Conservation (phyloP, 176 grass and related monocot genomes). For the Melocanna baccifera region DNA sequence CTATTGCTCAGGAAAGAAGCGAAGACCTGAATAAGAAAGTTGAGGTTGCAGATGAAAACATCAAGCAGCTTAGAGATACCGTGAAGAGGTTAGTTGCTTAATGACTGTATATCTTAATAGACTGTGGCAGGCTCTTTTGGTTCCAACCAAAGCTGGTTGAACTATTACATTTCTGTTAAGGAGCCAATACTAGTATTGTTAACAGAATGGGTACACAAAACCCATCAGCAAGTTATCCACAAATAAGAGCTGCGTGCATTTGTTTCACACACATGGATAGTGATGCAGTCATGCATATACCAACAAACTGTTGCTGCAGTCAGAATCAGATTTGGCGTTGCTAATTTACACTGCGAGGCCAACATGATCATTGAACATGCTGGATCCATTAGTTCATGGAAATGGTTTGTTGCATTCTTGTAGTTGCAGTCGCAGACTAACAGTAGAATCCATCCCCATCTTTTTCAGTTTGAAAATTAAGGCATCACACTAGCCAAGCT, state of each 20-base stretch:
- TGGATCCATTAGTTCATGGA: no score
- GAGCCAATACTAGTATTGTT: background rate
- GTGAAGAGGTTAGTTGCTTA: constrained; percentile 51
- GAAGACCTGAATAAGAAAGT: constrained; percentile 46
- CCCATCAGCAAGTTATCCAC: no score
- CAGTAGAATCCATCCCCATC: background rate
- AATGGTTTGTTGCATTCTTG: no score
- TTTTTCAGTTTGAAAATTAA: background rate
- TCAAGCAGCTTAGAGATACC: constrained; percentile 47
- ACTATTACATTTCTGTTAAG: background rate
- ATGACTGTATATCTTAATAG: constrained; percentile 14
- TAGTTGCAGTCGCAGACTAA: no score
- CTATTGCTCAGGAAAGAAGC: constrained; percentile 40
- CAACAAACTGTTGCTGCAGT: background rate
- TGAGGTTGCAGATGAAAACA: constrained; percentile 41
- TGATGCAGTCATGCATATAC: background rate
- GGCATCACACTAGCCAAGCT: background rate
- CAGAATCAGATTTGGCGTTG: no score
- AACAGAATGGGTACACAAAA: no score
- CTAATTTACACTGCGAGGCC: no score
- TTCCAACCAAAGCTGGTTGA: constrained; percentile 7
- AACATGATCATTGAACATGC: no score
- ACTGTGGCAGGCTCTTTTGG: background rate
- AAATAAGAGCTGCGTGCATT: background rate
- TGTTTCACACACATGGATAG: background rate